A percentile compares a stretch with the other conserved stretches of the same genome.
phyloP scores from a whole-genome alignment of 1,284 basidiomycete species.

The Puccinia novopanici region DNA sequence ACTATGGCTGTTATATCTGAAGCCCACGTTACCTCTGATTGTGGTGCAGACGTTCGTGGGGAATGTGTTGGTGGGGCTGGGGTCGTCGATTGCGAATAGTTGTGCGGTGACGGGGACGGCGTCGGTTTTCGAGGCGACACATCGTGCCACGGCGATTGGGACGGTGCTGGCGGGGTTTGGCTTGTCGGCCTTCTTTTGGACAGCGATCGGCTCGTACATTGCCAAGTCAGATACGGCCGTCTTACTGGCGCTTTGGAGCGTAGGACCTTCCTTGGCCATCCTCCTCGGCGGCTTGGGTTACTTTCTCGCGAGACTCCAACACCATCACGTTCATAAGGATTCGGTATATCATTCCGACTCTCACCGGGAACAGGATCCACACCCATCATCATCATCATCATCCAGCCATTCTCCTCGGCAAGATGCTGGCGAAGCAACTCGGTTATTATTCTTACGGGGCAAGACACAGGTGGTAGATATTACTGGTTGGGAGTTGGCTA shows the following conservation, averaged over 20 bases:
- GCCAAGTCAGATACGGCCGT: conserved; percentile 5
- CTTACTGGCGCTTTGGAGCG: conserved; percentile 26
- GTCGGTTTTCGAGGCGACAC: conserved; percentile 1
- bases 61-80: conserved; percentile 34
- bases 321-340: not conserved
- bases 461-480: not conserved
- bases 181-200: conserved; percentile 47
- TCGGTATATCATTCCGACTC: not conserved
- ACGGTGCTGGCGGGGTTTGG: conserved; percentile 40
- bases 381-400: too few relatives aligned
- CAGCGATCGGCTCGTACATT: conserved; percentile 11
- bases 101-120: conserved; percentile 28
- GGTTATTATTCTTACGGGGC: not conserved
- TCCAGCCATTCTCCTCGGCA: not conserved
- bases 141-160: conserved; percentile 39
- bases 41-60: conserved; percentile 2
- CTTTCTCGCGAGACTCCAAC: not conserved
- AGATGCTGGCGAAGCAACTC: not conserved
- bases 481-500: conserved; percentile 10
- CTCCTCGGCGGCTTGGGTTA: conserved; percentile 23
- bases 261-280: conserved; percentile 26
- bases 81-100: conserved; percentile 43
- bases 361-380: not conserved
- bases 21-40: not conserved
- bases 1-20: not conserved